Base-by-base conservation (phyloP, 371 early-diverging fungal genomes). In the Saksenaea vasiformis region DNA sequence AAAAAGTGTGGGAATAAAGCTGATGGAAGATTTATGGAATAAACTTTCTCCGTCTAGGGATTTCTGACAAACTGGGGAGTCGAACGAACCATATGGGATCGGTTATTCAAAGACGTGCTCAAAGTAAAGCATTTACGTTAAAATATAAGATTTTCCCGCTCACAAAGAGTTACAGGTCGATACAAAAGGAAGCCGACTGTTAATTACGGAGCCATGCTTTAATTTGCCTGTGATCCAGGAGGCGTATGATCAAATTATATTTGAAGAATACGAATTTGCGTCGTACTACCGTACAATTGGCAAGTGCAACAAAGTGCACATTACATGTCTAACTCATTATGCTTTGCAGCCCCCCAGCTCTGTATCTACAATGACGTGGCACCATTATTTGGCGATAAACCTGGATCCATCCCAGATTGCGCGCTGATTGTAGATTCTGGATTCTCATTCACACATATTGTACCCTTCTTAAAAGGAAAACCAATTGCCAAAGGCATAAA, bases 181-280 rank as follows among this genome's bases (percentile, higher is more conserved):
- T 19, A 90, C 94, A 17, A 63, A 72, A 38, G 77, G 84, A 9
- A 90, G 90, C 1, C 76, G 76, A 11, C 68, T 95, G 15, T 22
- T 91, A n/a, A 62, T 93, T 17, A 91, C 93, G 5, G 94, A 94
- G 47, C 95, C 95, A 19, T 83, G 85, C 51, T 86, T 94, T 66
- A 94, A 94, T 71, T 72, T 95, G 38, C 85, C 85, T 11, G 82
- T 77, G 58, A 84, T 94, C 47, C 90, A 88, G 62, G 78, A 86
- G 24, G 72, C 79, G 5, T 90, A 89, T 60, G 94, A 95, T 72
- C 92, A 95, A 74, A 82, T 95, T 5, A 76, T 92, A 11, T 95
- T 93, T 79, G 95, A 95, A 67, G 93, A 92, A 64, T 94, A 90
- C 64, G 87, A 85, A 55, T 94, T 95, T 67, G 68, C 79, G 2